Evolutionary conservation across 768 basidiomycete species (phyloP).

Genomic region (Lanmaoa pseudosensibilis): DNA sequence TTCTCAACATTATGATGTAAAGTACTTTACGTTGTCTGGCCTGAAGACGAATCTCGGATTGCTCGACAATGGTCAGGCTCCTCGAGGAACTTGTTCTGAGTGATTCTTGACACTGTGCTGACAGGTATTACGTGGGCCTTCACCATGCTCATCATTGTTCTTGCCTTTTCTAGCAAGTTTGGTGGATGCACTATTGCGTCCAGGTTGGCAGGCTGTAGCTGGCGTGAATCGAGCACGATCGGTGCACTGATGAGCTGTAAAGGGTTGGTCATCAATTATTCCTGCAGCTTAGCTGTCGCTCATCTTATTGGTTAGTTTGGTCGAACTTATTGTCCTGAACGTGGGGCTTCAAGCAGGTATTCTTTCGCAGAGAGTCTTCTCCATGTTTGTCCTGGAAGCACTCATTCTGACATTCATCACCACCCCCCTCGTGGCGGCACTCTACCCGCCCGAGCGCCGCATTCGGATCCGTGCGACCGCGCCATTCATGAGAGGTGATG

Average conservation of each 20-base stretch:
- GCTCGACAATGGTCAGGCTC: constrained; percentile 68
- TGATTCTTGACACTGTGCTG: neutral
- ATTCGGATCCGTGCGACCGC: constrained; percentile 38
- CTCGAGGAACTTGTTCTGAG: neutral
- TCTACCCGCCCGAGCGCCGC: constrained; percentile 68
- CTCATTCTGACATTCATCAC: constrained; percentile 84
- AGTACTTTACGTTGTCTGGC: constrained; percentile 94
- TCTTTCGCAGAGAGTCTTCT: constrained; percentile 74
- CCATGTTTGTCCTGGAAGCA: constrained; percentile 92
- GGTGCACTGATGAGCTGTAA: constrained; percentile 96
- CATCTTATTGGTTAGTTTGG: constrained; percentile 51
- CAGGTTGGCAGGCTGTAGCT: constrained; percentile 62
- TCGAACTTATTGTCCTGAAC: constrained; percentile 95
- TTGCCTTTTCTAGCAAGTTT: constrained; percentile 90
- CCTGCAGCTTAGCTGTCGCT: neutral
- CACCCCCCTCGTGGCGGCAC: constrained; percentile 64
- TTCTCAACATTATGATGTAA: neutral
- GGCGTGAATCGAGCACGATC: constrained; percentile 80
- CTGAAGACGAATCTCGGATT: constrained; percentile 86
- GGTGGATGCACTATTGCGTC: constrained; percentile 78
- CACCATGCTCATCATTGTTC: constrained; percentile 71
- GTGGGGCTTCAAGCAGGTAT: constrained; percentile 85
- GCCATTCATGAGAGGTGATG: constrained; percentile 32
- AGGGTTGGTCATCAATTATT: constrained; percentile 50
- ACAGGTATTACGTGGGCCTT: constrained; percentile 85